phyloP scores from a whole-genome alignment of 179 eudicot genomes.

The Drosera spatulata region DNA sequence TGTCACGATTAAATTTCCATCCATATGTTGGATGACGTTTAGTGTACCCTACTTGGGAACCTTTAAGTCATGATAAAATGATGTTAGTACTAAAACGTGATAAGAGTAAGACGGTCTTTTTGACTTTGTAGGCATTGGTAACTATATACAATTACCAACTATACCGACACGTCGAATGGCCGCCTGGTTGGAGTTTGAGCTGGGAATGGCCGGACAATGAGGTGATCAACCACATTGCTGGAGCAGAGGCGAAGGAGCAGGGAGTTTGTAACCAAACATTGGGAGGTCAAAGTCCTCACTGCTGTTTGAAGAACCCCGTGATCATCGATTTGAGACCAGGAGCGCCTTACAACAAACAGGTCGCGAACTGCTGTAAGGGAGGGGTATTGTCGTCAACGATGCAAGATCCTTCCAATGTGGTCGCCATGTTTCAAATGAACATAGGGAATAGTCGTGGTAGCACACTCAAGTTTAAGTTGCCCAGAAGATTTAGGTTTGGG shows the following conservation, averaged over 20 bases:
- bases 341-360: constrained; percentile 43
- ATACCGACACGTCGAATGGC: constrained; percentile 62
- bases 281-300: constrained; percentile 56
- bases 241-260: constrained; percentile 86
- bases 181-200: constrained; percentile 82
- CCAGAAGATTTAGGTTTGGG: constrained; percentile 42
- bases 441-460: constrained; percentile 14
- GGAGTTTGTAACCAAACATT: constrained; percentile 51
- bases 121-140: constrained; percentile 32
- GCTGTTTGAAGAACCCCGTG: constrained; percentile 63
- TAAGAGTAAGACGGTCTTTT: no score
- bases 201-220: constrained; percentile 60
- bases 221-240: constrained; percentile 64
- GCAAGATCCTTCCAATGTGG: constrained; percentile 35
- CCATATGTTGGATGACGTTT: not conserved
- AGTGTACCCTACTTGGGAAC: not conserved
- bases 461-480: constrained; percentile 5
- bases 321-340: constrained; percentile 69
- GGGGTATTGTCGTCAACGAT: constrained; percentile 59
- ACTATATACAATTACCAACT: constrained; percentile 62
- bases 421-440: constrained; percentile 55
- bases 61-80: not conserved
- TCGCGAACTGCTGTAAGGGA: constrained; percentile 67
- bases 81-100: no score
- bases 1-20: not conserved